These are phyloP conservation scores for Rutstroemia sp. DNA, from an alignment of 2,329 filamentous ascomycete genomes.

Conservation along the genomic window DNA sequence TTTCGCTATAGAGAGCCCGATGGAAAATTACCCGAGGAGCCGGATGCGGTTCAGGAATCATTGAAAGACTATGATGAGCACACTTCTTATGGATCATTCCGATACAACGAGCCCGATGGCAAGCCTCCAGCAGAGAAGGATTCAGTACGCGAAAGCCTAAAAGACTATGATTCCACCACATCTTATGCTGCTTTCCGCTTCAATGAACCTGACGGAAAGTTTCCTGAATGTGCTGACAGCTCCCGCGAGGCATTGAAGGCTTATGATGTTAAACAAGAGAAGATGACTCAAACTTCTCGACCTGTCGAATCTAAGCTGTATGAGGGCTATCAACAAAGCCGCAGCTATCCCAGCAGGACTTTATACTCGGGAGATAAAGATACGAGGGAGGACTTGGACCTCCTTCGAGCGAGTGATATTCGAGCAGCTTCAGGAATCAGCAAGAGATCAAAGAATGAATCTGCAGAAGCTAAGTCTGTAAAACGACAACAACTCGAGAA, in stretches of 20 bases:
- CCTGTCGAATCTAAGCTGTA: too few species aligned
- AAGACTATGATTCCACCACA: slow-evolving; percentile 25
- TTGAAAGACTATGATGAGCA: slow-evolving; percentile 20
- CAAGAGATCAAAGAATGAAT: slow-evolving; percentile 12
- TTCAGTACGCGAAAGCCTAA: slow-evolving; percentile 31
- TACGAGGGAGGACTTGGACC: slow-evolving; percentile 15
- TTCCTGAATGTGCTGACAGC: slow-evolving; percentile 21
- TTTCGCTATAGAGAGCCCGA: slow-evolving; percentile 23
- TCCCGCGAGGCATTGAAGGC: slow-evolving; percentile 30
- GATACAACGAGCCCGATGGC: slow-evolving; percentile 21
- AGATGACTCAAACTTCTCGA: neutral
- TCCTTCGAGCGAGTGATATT: slow-evolving; percentile 22
- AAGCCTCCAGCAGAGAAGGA: slow-evolving; percentile 18
- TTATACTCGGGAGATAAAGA: slow-evolving; percentile 1
- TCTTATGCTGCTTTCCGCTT: slow-evolving; percentile 18
- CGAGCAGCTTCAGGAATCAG: slow-evolving; percentile 19
- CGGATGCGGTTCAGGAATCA: slow-evolving; percentile 30
- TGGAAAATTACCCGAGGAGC: slow-evolving; percentile 17
- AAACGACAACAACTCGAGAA: slow-evolving; percentile 23
- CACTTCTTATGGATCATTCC: slow-evolving; percentile 12
- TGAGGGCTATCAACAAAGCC: too few species aligned
- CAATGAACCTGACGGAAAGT: slow-evolving; percentile 23
- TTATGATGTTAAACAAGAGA: slow-evolving; percentile 8
- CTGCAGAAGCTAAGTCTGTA: slow-evolving; percentile 19
- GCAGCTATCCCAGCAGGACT: too few species aligned